Conservation (phyloP, 768 basidiomycete genomes). For the Pleurotus sapidus region DNA sequence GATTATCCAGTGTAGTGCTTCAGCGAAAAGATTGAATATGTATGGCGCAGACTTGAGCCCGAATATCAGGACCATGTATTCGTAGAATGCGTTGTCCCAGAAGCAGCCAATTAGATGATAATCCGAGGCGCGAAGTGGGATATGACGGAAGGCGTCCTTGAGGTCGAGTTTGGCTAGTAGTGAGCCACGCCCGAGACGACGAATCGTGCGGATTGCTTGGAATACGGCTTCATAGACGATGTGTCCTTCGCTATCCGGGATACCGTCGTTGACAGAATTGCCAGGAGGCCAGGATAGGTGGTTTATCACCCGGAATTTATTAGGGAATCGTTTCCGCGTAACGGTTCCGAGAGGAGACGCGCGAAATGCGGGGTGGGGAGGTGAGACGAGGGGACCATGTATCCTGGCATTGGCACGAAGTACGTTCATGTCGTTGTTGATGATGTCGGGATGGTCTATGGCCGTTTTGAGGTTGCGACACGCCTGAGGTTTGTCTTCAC, state of each 20-base stretch:
- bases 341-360: conserved; percentile 22
- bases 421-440: conserved; percentile 8
- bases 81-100: not conserved
- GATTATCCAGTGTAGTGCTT: no score
- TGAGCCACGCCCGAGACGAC: not conserved
- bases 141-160: conserved; percentile 12
- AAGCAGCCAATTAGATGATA: conserved; percentile 14
- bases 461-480: conserved; percentile 25
- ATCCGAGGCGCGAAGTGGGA: conserved; percentile 17
- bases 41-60: conserved; percentile 30
- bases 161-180: conserved; percentile 5
- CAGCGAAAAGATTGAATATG: no score
- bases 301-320: conserved; percentile 11
- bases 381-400: conserved; percentile 17
- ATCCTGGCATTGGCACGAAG: conserved; percentile 12
- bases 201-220: not conserved
- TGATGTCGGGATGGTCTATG: conserved; percentile 6
- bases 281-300: conserved; percentile 8
- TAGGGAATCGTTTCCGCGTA: conserved; percentile 18
- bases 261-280: conserved; percentile 6
- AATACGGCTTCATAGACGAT: not conserved
- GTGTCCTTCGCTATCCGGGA: not conserved
- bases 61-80: conserved; percentile 18
- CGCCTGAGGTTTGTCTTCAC: conserved; percentile 4
- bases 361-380: conserved; percentile 17